Base-by-base conservation (phyloP, 805 yeast genomes). In the Nakazawaea pomicola region DNA sequence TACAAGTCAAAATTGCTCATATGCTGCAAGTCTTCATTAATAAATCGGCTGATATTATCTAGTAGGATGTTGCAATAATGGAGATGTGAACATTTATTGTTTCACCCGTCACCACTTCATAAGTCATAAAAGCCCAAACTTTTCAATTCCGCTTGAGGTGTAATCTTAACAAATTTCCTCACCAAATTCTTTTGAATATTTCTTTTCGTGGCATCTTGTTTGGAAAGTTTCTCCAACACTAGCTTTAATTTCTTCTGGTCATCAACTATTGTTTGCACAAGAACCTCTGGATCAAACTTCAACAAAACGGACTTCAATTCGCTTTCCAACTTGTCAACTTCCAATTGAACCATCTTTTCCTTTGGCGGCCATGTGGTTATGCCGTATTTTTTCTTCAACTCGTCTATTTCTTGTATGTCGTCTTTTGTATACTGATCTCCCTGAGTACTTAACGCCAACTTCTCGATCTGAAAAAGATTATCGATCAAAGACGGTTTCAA, bases 161-260 rank as follows among this genome's bases (percentile, higher is more conserved):
- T 44, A 16, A 42, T 44, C 18, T 55, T 54, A 11, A 62, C 42
- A 57, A 72, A 80, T 61, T 83, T 85, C 56, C 88, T 73, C 51
- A 85, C 60, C 34, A 86, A 61, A 59, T 89, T 89, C 66, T 84
- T 86, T 55, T 71, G 78, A 17, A 80, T 76, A 57, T 70, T 70
- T 38, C 64, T 65, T 55, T 75, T 72, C 15, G 64, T 60, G 6
- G 74, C 72, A 24, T 68, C 60, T 8, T 40, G 58, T 24, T 59
- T 49, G 9, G 71, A 68, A 38, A 67, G 52, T 29, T 54, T 56
- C 27, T 47, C 43, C 19, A 68, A 53, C 29, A 72, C 64, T 29
- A 49, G 47, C 52, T 53, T 61, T 45, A 44, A 51, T 50, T 28
- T 40, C 43, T 55, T 67, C 33, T 50, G 58, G 33, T 21, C 61